Base-by-base conservation (phyloP, 768 basidiomycete genomes). In the Boletus vermiculosoides region DNA sequence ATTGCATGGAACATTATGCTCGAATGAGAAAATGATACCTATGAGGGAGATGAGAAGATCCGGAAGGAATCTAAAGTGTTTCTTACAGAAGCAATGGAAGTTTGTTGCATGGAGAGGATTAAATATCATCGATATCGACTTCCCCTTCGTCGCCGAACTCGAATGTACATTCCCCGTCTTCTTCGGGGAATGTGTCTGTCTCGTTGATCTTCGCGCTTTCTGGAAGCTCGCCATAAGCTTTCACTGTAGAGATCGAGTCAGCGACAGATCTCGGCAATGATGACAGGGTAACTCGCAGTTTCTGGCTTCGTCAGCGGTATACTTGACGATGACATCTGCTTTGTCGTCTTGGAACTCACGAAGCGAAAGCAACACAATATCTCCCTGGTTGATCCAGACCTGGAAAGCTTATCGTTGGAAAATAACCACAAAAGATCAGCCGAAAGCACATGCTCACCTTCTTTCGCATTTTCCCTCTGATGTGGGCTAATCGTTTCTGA, bases 331-430 rank as follows among this genome's bases (percentile, higher is more conserved):
- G 49, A 99, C 96, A 77, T 99, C 97, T 20, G 95, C 97, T 75
- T 98, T 98, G 77, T 92, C 94, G 66, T 99, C 97, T 75, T 98
- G 96, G 85, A 98, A 99, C 50, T 98, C 97, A 61, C 97, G 92
- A 48, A 99, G 81, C 30, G 94, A 98, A 20, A 98, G 79, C 44
- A 98, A 78, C 50, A 98, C 86, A 68, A 98, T 98, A 69, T 98
- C 96, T 67, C 96, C 96, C 67, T 97, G 93, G 72, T 96, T 97
- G 71, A 98, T 98, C 96, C 96, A 98, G 68, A 98, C 94, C 95
- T 98, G 55, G 34, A 23, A 56, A 22, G 46, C 16, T 16, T 28
- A 31, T 28, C 50, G 58, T 58, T 62, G 36, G 55, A 25, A 37
- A 28, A 37, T 22, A 20, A 63, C 22, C 42, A 20, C 33, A 12